Evolutionary conservation across 2,329 filamentous ascomycete species (phyloP).

Genomic region (Cordyceps fumosorosea): DNA sequence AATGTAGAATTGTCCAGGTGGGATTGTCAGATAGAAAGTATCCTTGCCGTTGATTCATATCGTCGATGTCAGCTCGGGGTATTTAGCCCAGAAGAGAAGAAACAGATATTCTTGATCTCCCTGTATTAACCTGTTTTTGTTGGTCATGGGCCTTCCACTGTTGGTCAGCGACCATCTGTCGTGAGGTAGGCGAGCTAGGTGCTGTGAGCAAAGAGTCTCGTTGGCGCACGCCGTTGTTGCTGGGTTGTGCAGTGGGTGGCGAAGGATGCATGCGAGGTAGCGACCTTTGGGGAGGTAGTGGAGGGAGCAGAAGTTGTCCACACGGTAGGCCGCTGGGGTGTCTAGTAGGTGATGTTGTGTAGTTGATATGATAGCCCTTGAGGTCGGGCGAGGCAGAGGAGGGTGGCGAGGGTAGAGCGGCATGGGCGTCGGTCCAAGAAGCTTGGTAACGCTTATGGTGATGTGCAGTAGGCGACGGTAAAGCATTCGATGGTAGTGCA

Average conservation of each 20-base stretch:
- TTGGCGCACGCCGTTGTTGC: slow-evolving; percentile 12
- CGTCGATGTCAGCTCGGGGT: background rate
- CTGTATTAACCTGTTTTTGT: slow-evolving; percentile 5
- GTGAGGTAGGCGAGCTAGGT: slow-evolving; percentile 22
- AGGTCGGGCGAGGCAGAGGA: slow-evolving; percentile 51
- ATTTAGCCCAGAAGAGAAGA: slow-evolving; percentile 17
- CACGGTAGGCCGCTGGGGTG: slow-evolving; percentile 22
- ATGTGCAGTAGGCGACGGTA: slow-evolving; percentile 14
- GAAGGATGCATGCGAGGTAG: slow-evolving; percentile 18
- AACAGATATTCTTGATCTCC: slow-evolving; percentile 22
- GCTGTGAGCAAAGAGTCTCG: slow-evolving; percentile 21
- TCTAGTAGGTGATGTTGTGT: slow-evolving; percentile 51
- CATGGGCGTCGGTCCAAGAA: slow-evolving; percentile 26
- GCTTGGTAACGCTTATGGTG: slow-evolving; percentile 20
- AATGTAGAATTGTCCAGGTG: no score
- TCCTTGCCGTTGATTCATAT: background rate
- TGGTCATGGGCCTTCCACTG: background rate
- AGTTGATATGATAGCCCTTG: slow-evolving; percentile 52
- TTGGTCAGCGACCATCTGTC: slow-evolving; percentile 5
- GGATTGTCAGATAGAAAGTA: background rate
- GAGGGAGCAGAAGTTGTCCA: slow-evolving; percentile 29
- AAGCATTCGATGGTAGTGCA: slow-evolving; percentile 15
- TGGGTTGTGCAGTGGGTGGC: slow-evolving; percentile 12
- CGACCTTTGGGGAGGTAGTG: slow-evolving; percentile 32
- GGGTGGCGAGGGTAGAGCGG: slow-evolving; percentile 31